Base-by-base conservation (phyloP, 139 green algal genomes). In the Chloropicon primus region DNA sequence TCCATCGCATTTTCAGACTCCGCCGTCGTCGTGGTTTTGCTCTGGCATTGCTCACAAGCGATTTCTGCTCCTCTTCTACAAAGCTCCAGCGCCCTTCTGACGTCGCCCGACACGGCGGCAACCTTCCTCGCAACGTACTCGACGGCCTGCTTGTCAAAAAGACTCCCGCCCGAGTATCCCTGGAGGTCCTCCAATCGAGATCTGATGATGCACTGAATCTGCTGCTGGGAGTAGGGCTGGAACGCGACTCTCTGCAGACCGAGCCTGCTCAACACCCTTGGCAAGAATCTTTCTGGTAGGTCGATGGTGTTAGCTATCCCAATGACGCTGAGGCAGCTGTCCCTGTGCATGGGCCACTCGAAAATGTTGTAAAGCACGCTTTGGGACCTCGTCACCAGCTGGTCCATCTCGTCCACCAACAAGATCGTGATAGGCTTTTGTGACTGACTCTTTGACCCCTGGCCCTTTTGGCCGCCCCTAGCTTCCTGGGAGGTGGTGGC, bases 291-390 rank as follows among this genome's bases (percentile, higher is more conserved):
- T 82, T 97, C 89, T 5, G 94, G 93, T 25, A 99, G 86, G 86
- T 99, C 94, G 77, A 98, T 92, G 0, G 95, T 99, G 88, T 99
- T 99, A 74, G 92, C 93, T 73, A 98, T 96, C 78, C 94, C 93
- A 26, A 98, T 92, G 24, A 98, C 88, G 2, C 84, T 86, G 53
- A 98, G 84, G 10, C 86, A 84, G 5, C 85, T 29, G 53, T 88
- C 84, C 26, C 80, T 74, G 27, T 80, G 81, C 25, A 78, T 80
- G 3, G 92, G 92, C 95, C 95, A 99, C 72, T 98, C 91, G 80
- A 99, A 99, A 78, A 99, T 82, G 84, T 98, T 98, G 89, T 99
- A 99, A 74, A 98, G 89, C 80, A 97, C 92, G 82, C 82, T 80
- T 85, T 97, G 94, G 29, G 91, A 91, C 21, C 86, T 84, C 22